Evolutionary conservation across 2,329 filamentous ascomycete genomes (phyloP), one percentile per base, ranked within the genome.

Genomic region (Exophiala bonariae): DNA sequence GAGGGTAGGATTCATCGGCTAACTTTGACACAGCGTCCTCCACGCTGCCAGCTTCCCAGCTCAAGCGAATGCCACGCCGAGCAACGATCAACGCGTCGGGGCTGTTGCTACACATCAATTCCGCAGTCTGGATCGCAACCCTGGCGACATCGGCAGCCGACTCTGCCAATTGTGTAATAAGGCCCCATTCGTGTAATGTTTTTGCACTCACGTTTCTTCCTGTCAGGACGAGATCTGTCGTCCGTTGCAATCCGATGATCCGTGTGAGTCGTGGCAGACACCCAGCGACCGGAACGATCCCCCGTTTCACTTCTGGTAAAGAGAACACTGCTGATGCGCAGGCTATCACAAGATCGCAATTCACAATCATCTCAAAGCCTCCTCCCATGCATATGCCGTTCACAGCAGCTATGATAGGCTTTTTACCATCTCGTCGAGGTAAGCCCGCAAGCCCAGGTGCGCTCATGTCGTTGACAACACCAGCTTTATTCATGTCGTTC

Each of bases 371-470:
- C 71, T 91, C 87, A 65, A 86, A 83, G 2, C 86, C 87, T 42
- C 87, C 87, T 22, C 87, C 87, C 37, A 87, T 76, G 53, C 84
- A 86, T 10, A 86, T 69, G 8, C 87, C 87, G 60, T 89, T 87
- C 17, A 90, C 83, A 1, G 87, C 87, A 2, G 82, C 85, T 18
- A 91, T 78, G 43, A 92, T 75, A 8, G 87, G 87, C 60, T 91
- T 91, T 65, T 80, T 81, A 36, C 86, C 86, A 3, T 66, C 65
- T 30, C 86, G 76, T 55, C 86, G 82, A 42, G 79, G 39, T 14
- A 53, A 28, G 6, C 50, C 50, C 23, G 40, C 50, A 28, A 47
- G 71, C 16, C 69, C 70, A 3, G 59, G 44, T 18, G 43, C 40
- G 23, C 38, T 20, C 60, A 17, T 57, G 26, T 7, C 64, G 63